Evolutionary conservation across 352 stramenopile species (phyloP).

Genomic region (Globisporangium parvum): DNA sequence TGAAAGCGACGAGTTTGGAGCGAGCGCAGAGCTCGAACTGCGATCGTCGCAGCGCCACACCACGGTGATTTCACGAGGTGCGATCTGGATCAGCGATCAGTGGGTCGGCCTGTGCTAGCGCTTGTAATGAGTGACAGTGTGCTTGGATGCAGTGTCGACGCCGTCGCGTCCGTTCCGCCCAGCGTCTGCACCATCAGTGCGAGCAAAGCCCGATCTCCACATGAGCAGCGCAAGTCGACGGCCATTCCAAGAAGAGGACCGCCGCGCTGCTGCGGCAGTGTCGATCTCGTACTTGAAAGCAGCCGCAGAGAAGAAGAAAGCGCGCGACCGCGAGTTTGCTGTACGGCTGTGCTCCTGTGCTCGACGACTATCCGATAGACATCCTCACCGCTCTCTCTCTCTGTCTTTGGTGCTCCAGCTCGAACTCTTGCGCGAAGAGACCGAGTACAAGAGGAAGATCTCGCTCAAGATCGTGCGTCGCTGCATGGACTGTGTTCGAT

Average conservation of each 20-base stretch:
- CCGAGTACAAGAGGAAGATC: conserved; percentile 69
- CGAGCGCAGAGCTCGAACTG: conserved; percentile 16
- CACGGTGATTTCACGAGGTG: neutral
- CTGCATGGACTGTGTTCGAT: neutral
- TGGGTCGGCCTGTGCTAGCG: neutral
- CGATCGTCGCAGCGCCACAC: conserved; percentile 1
- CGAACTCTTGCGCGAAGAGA: conserved; percentile 54
- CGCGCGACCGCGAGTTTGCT: conserved; percentile 58
- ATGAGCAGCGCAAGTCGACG: conserved; percentile 1
- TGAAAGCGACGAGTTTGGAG: conserved; percentile 28
- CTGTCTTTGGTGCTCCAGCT: conserved; percentile 15
- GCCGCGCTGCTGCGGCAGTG: conserved; percentile 26
- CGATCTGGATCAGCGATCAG: neutral
- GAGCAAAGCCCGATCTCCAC: conserved; percentile 13
- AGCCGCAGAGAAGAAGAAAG: conserved; percentile 61
- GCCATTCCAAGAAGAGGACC: conserved; percentile 1
- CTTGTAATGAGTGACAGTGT: neutral
- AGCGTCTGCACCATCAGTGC: conserved; percentile 45
- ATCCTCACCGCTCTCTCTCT: no score
- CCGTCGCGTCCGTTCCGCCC: conserved; percentile 30
- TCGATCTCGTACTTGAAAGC: conserved; percentile 52
- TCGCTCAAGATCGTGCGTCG: conserved; percentile 51
- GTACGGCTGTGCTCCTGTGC: no score
- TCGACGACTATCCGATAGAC: no score
- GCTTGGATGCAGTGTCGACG: neutral